A percentile compares a stretch with the other conserved stretches of the same genome.
Conservation (phyloP, 345 rosid genomes). For the Gossypium rotundifolium region DNA sequence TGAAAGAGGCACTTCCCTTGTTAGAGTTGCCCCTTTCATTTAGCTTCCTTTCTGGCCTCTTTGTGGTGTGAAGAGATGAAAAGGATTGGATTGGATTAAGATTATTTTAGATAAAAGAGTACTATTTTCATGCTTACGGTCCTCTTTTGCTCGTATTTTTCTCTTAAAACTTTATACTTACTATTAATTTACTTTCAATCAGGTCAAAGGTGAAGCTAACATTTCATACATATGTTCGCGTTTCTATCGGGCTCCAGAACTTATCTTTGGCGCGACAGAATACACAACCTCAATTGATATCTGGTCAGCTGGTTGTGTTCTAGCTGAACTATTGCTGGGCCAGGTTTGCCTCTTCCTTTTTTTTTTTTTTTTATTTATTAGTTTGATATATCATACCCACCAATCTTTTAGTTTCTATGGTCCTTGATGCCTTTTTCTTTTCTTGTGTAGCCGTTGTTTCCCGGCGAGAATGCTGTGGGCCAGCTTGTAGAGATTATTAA, state of each 20-base stretch:
- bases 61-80: background rate
- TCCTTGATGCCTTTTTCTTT: background rate
- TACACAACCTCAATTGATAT: conserved; percentile 67
- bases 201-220: conserved; percentile 71
- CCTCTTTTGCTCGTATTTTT: background rate
- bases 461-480: conserved; percentile 91
- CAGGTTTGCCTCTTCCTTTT: conserved; percentile 39
- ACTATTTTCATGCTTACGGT: background rate
- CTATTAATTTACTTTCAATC: conserved; percentile 17
- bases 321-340: conserved; percentile 64
- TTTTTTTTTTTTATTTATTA: background rate
- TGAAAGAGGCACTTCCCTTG: background rate
- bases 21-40: background rate
- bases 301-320: conserved; percentile 79
- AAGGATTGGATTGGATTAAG: background rate
- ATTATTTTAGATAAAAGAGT: background rate
- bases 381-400: background rate
- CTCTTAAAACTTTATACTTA: background rate
- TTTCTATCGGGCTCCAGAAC: conserved; percentile 68
- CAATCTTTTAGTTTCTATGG: background rate
- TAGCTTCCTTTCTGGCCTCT: background rate
- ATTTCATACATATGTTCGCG: conserved; percentile 66
- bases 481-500: conserved; percentile 95
- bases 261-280: conserved; percentile 65
- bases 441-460: conserved; percentile 64